A percentile compares a stretch with the other conserved stretches of the same genome.
Conservation (phyloP, 169 alveolate genomes). For the Cryptosporidium ubiquitum region DNA sequence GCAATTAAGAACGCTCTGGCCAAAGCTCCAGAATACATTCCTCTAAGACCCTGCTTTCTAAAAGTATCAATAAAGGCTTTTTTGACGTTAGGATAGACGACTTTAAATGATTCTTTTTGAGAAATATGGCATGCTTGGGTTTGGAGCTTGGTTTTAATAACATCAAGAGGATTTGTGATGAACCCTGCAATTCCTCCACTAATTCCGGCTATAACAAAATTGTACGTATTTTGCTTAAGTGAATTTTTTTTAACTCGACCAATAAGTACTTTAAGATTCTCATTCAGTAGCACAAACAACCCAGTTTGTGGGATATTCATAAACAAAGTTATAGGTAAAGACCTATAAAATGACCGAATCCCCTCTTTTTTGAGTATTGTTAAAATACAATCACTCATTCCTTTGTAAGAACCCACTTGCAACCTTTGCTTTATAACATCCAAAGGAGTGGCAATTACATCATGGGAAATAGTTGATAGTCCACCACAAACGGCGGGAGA, state of each 20-base stretch:
- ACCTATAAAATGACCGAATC: conserved; percentile 87
- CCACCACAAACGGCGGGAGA: conserved; percentile 92
- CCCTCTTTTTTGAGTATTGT: conserved; percentile 90
- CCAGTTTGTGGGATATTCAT: conserved; percentile 96
- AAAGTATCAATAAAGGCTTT: conserved; percentile 80
- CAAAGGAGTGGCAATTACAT: conserved; percentile 95
- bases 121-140: conserved; percentile 86
- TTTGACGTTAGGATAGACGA: conserved; percentile 74
- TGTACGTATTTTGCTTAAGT: conserved; percentile 74
- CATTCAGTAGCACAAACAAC: conserved; percentile 91
- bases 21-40: conserved; percentile 90
- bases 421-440: conserved; percentile 95
- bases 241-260: conserved; percentile 65
- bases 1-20: conserved; percentile 90
- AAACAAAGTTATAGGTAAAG: conserved; percentile 93
- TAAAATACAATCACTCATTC: conserved; percentile 78
- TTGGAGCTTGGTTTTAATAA: conserved; percentile 94
- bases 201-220: conserved; percentile 90
- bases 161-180: conserved; percentile 95
- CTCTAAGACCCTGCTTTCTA: conserved; percentile 87
- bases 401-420: conserved; percentile 88
- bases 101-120: conserved; percentile 1
- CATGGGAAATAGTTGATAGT: conserved; percentile 94
- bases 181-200: conserved; percentile 97
- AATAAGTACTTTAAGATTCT: conserved; percentile 85